Evolutionary conservation across 345 rosid species (phyloP), one percentile per base, ranked within the genome.

Genomic region (Gossypium anomalum): DNA sequence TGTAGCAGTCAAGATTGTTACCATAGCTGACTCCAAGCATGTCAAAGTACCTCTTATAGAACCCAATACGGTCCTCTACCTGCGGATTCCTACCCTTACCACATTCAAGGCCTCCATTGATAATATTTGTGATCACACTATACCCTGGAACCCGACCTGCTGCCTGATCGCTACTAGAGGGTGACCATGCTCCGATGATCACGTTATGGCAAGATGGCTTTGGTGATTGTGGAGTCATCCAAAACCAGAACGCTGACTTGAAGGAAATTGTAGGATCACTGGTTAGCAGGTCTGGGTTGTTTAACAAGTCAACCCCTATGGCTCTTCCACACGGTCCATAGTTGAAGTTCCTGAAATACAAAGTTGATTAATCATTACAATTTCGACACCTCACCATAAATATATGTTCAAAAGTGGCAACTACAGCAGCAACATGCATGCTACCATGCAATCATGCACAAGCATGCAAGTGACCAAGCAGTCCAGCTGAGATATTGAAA

Each of bases 161-260:
- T 1, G 84, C 73, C 72, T 16, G 72, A 16, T 68, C 72, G 22
- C 9, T 4, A 77, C 84, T 91, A 1, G 77, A 88, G 9, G 72
- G 72, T 63, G 63, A 44, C 89, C 90, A 86, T 1, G 59, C 67
- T 53, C 85, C 87, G 0, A 78, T 74, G 67, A 89, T 89, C 75
- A 85, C 92, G 14, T 80, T 62, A 20, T 90, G 96, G 83, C 93
- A 86, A 2, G 93, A 86, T 1, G 93, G 93, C 58, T 86, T 89
- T 1, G 86, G 85, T 9, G 79, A n/a, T 29, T 85, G 90, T 14
- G 85, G 67, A 34, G 91, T 87, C 96, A 84, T 89, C 96, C 96
- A 89, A 75, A 84, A 89, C 93, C 92, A 91, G 4, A 89, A 60
- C 11, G 92, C 93, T 71, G 97, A 76, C 79, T 91, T 86, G 83